phyloP scores from a whole-genome alignment of 345 rosid genomes.

The Citropsis articulata region DNA sequence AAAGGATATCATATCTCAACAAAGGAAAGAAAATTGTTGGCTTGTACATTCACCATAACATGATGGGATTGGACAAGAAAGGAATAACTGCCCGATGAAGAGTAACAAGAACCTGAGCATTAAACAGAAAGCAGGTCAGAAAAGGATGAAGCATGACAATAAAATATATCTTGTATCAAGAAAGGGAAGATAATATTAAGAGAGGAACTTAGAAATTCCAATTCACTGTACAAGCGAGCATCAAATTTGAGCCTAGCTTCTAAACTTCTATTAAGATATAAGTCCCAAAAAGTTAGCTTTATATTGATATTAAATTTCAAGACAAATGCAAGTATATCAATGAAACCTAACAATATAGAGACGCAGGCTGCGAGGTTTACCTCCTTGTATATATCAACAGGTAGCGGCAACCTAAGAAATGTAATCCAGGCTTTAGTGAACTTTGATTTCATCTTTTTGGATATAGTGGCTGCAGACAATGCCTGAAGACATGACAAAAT shows the following conservation, averaged over 20 bases:
- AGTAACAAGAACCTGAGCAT: slow-evolving; percentile 69
- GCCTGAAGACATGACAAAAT: slow-evolving; percentile 35
- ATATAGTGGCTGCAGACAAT: slow-evolving; percentile 48
- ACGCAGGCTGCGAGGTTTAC: slow-evolving; percentile 29
- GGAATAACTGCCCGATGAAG: slow-evolving; percentile 82
- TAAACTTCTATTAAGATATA: background rate
- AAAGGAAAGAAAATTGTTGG: slow-evolving; percentile 6
- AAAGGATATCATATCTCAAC: slow-evolving; percentile 1
- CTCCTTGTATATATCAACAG: slow-evolving; percentile 88
- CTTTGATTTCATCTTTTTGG: slow-evolving; percentile 81
- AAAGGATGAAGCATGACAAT: background rate
- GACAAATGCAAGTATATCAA: background rate
- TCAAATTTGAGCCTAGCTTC: background rate
- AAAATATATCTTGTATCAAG: background rate
- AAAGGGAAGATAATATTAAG: background rate
- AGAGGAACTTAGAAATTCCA: background rate
- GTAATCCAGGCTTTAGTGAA: slow-evolving; percentile 92
- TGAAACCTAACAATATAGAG: background rate
- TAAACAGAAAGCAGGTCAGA: slow-evolving; percentile 22
- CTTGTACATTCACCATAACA: slow-evolving; percentile 56
- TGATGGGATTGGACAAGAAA: slow-evolving; percentile 65
- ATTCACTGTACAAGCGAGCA: background rate
- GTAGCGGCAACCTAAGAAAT: slow-evolving; percentile 84
- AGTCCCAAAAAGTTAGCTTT: background rate
- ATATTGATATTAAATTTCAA: background rate